Evolutionary conservation across 305 asterid species (phyloP).

Genomic region (Rubia peregrina): DNA sequence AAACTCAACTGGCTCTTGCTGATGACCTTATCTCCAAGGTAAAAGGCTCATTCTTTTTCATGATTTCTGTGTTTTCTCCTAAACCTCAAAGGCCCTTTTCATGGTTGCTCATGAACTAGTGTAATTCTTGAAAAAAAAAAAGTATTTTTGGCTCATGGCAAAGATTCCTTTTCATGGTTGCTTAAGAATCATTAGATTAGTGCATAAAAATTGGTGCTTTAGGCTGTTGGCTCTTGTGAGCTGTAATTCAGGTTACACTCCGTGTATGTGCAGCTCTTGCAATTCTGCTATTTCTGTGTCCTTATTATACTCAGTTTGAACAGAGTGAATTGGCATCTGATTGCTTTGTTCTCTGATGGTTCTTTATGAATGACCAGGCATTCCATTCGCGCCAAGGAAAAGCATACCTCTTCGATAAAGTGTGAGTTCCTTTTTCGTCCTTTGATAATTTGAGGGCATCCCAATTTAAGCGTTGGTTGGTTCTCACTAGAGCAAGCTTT

Average conservation of each 20-base stretch:
- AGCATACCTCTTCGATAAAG: constrained; percentile 69
- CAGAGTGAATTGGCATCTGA: neutral
- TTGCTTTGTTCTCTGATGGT: constrained; percentile 13
- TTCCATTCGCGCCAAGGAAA: constrained; percentile 75
- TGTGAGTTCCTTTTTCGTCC: constrained; percentile 38
- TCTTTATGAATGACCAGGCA: constrained; percentile 35
- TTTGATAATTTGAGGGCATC: neutral
- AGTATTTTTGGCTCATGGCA: neutral
- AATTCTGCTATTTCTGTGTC: neutral
- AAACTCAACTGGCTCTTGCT: constrained; percentile 59
- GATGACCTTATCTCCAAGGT: constrained; percentile 61
- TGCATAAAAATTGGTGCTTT: constrained; percentile 16
- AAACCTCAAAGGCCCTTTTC: neutral
- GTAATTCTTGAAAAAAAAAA: neutral
- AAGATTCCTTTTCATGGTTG: neutral
- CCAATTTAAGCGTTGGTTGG: neutral
- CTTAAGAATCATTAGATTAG: neutral
- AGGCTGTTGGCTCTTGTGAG: neutral
- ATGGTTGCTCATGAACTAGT: neutral
- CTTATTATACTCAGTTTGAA: neutral
- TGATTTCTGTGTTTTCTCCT: neutral
- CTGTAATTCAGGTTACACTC: neutral
- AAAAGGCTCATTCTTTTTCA: neutral
- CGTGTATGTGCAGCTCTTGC: neutral
- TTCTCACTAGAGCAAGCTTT: neutral